These are phyloP conservation scores for Puccinia triticina DNA, from an alignment of 1,284 basidiomycete species.

Conservation along the genomic window DNA sequence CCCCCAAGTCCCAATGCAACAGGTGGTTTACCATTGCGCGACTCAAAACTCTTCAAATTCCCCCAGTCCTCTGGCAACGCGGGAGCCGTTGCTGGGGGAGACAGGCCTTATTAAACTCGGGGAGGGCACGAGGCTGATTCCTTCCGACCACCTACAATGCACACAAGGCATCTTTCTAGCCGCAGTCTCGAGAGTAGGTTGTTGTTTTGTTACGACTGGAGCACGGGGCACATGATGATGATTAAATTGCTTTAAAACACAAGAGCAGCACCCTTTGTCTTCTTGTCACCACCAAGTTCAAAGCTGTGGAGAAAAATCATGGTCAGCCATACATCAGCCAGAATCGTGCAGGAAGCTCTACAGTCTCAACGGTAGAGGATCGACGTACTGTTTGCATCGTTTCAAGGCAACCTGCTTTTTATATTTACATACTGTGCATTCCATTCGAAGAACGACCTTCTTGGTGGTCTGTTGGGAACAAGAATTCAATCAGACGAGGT, in stretches of 20 bases:
- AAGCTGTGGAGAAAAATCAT: constrained; percentile 67
- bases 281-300: constrained; percentile 99
- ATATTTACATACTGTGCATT: constrained; percentile 98
- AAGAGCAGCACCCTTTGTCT: constrained; percentile 94
- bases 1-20: no score
- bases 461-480: constrained; percentile 77
- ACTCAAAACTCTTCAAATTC: no score
- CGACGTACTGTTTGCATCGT: constrained; percentile 86
- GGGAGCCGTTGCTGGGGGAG: no score
- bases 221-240: not conserved
- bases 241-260: constrained; percentile 66
- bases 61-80: no score
- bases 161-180: no score
- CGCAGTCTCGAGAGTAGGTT: no score
- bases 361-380: constrained; percentile 60
- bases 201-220: no score
- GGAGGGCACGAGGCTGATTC: no score
- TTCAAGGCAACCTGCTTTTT: constrained; percentile 82
- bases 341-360: constrained; percentile 60
- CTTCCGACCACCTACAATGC: no score
- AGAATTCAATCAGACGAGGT: not conserved
- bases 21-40: no score
- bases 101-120: no score
- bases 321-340: not conserved
- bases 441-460: constrained; percentile 97